These are phyloP conservation scores for Leishmania amazonensis DNA, from an alignment of 208 protist genomes.

Conservation along the genomic window DNA sequence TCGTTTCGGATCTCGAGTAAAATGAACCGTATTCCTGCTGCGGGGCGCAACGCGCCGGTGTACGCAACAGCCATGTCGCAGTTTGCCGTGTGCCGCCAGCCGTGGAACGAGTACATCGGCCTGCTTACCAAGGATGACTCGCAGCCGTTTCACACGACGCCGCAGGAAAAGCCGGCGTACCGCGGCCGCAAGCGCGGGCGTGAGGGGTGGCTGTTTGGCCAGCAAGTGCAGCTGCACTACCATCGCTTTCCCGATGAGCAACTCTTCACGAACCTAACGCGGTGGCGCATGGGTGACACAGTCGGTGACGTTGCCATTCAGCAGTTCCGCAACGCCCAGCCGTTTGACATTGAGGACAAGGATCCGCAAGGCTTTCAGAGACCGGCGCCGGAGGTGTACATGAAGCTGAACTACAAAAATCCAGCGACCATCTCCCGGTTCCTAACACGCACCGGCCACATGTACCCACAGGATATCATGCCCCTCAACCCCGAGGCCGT, in stretches of 20 bases:
- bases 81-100: conserved; percentile 84
- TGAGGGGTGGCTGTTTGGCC: conserved; percentile 87
- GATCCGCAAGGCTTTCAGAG: conserved; percentile 83
- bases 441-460: conserved; percentile 86
- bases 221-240: conserved; percentile 92
- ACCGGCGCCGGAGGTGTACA: conserved; percentile 85
- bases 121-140: conserved; percentile 79
- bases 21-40: conserved; percentile 39
- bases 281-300: conserved; percentile 86
- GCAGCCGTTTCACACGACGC: conserved; percentile 70
- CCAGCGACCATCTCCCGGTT: conserved; percentile 89
- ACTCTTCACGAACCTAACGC: conserved; percentile 82
- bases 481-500: conserved; percentile 87
- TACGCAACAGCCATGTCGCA: conserved; percentile 77
- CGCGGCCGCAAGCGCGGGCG: conserved; percentile 81
- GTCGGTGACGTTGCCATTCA: conserved; percentile 86
- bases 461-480: conserved; percentile 89
- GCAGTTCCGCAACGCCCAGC: conserved; percentile 91
- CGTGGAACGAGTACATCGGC: conserved; percentile 84
- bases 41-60: conserved; percentile 42
- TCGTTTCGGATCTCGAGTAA: neutral
- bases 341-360: conserved; percentile 85
- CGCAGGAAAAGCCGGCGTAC: conserved; percentile 84
- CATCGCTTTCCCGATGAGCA: conserved; percentile 89
- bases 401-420: conserved; percentile 95